Conservation (phyloP, 2,329 filamentous ascomycete genomes). For the Pleomassaria siparia region DNA sequence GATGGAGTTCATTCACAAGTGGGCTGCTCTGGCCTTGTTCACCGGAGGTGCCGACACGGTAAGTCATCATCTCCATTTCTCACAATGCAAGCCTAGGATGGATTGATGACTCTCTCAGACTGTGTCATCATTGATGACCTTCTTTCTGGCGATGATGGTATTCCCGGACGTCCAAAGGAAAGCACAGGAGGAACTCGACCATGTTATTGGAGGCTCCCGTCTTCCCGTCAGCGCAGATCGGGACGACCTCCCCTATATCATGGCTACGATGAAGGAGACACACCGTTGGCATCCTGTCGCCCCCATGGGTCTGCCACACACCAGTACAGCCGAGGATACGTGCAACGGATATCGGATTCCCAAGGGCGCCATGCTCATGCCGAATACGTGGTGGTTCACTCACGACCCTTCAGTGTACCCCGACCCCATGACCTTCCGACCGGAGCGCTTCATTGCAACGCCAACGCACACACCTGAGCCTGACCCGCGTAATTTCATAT, state of each 20-base stretch:
- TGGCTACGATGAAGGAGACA: conserved; percentile 42
- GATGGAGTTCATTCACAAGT: conserved; percentile 44
- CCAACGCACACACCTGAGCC: conserved; percentile 37
- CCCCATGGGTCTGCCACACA: conserved; percentile 37
- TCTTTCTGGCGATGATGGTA: conserved; percentile 57
- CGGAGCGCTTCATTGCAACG: conserved; percentile 45
- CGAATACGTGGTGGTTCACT: conserved; percentile 45
- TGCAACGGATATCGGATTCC: conserved; percentile 46
- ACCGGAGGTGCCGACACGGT: conserved; percentile 48
- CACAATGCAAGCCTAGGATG: background rate
- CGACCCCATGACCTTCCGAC: conserved; percentile 45
- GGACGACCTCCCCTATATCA: conserved; percentile 42
- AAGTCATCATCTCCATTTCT: conserved; percentile 10
- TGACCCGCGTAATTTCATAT: conserved; percentile 37
- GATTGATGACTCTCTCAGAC: conserved; percentile 31
- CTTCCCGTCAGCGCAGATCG: conserved; percentile 53
- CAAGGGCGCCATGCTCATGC: conserved; percentile 40
- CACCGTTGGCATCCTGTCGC: conserved; percentile 43
- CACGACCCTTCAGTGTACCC: conserved; percentile 43
- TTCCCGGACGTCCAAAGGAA: conserved; percentile 52
- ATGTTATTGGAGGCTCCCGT: conserved; percentile 48
- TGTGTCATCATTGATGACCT: conserved; percentile 45
- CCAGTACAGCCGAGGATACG: conserved; percentile 34
- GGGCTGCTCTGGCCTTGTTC: conserved; percentile 47
- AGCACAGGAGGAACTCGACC: conserved; percentile 51